These are phyloP conservation scores for Naumovozyma castellii DNA, from an alignment of 805 yeast species.

Conservation along the genomic window DNA sequence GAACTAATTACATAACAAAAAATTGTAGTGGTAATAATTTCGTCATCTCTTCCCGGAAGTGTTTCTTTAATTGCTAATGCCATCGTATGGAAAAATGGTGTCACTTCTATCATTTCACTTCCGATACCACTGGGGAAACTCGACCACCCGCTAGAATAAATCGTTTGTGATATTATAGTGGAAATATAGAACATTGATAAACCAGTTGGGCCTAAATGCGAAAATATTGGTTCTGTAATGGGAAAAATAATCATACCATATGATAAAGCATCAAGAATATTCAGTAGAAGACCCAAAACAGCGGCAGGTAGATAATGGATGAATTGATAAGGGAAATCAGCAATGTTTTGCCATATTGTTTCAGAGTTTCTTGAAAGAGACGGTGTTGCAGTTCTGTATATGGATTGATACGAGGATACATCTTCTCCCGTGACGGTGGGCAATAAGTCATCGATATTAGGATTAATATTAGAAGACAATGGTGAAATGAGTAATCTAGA, in stretches of 20 bases:
- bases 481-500: constrained; percentile 11
- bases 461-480: constrained; percentile 5
- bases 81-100: constrained; percentile 96
- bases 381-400: not conserved
- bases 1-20: constrained; percentile 78
- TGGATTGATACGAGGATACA: not conserved
- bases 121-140: constrained; percentile 88
- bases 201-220: constrained; percentile 78
- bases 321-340: constrained; percentile 3
- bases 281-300: constrained; percentile 71
- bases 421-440: constrained; percentile 1
- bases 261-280: constrained; percentile 85
- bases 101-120: constrained; percentile 97
- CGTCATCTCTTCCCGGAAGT: constrained; percentile 35
- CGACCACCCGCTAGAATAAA: constrained; percentile 84
- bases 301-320: constrained; percentile 57
- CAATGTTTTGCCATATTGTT: not conserved
- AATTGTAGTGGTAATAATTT: constrained; percentile 75
- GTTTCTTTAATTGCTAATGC: constrained; percentile 55
- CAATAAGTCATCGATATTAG: constrained; percentile 2
- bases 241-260: constrained; percentile 98
- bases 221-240: constrained; percentile 66
- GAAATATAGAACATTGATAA: constrained; percentile 90
- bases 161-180: constrained; percentile 80
- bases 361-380: not conserved